phyloP scores from a whole-genome alignment of 495 filamentous ascomycete species.

The Ramalina peruviana region DNA sequence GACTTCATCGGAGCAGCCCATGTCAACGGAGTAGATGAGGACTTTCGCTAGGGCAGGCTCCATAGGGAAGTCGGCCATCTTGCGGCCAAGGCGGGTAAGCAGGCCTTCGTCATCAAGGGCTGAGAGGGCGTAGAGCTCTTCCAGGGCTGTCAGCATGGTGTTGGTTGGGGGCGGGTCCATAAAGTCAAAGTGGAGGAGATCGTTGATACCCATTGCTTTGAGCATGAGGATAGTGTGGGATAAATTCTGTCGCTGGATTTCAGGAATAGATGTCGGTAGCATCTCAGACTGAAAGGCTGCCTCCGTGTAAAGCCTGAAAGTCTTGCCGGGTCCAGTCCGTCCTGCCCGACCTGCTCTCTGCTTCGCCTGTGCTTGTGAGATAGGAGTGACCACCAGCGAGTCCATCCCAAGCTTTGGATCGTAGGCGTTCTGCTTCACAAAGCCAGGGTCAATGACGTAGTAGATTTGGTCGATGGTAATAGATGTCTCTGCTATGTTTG shows the following conservation, averaged over 20 bases:
- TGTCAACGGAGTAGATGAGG: conserved; percentile 72
- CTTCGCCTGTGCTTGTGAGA: conserved; percentile 93
- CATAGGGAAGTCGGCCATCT: conserved; percentile 98
- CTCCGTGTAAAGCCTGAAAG: conserved; percentile 92
- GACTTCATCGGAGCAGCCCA: conserved; percentile 85
- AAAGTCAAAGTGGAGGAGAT: conserved; percentile 93
- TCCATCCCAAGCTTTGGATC: conserved; percentile 98
- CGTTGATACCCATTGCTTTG: conserved; percentile 98
- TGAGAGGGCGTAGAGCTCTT: conserved; percentile 84
- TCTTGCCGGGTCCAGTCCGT: conserved; percentile 90
- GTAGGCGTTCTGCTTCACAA: conserved; percentile 95
- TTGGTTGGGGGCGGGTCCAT: conserved; percentile 98
- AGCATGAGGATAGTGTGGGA: conserved; percentile 92
- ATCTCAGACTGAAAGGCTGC: conserved; percentile 93
- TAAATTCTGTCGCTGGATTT: conserved; percentile 95
- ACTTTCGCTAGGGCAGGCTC: conserved; percentile 80
- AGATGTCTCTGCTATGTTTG: conserved; percentile 95
- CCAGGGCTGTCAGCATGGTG: conserved; percentile 91
- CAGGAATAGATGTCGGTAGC: conserved; percentile 88
- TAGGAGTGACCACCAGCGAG: conserved; percentile 82
- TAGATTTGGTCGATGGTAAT: conserved; percentile 97
- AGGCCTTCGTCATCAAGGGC: conserved; percentile 95
- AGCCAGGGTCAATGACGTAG: conserved; percentile 94
- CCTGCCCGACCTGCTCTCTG: conserved; percentile 89
- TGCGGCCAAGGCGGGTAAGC: conserved; percentile 78